phyloP scores from a whole-genome alignment of 257 asterid species.

The Solanum lignicaule region DNA sequence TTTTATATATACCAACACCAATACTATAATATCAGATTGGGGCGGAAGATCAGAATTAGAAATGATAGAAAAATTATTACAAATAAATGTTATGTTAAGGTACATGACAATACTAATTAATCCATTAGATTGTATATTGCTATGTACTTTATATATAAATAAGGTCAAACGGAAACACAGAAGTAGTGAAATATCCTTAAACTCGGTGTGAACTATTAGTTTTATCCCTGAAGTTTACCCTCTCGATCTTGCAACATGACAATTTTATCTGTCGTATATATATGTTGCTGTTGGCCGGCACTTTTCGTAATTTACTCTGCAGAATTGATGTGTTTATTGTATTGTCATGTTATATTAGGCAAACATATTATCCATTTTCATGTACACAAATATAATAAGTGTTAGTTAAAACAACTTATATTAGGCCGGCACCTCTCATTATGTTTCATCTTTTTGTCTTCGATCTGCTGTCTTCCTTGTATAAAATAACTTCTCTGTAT shows the following conservation, averaged over 20 bases:
- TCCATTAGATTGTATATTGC: neutral
- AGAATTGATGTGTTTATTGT: neutral
- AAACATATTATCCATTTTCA: neutral
- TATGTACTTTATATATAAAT: neutral
- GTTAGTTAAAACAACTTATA: neutral
- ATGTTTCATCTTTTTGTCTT: neutral
- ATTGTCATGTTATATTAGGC: neutral
- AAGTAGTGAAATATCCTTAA: neutral
- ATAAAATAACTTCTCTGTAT: neutral
- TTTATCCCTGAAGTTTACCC: no score
- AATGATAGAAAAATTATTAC: neutral
- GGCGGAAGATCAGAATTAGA: neutral
- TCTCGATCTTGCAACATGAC: neutral
- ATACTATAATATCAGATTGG: neutral
- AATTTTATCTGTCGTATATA: neutral
- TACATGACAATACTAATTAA: no score
- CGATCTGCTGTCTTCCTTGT: neutral
- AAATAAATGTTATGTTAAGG: no score
- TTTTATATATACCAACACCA: neutral
- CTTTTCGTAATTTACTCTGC: neutral
- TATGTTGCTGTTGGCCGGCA: neutral
- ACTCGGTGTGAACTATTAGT: accelerated
- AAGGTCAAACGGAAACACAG: no score
- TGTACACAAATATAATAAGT: neutral
- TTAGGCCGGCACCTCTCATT: neutral